Conservation (phyloP, 2,329 filamentous ascomycete genomes). For the Emergomyces orientalis region DNA sequence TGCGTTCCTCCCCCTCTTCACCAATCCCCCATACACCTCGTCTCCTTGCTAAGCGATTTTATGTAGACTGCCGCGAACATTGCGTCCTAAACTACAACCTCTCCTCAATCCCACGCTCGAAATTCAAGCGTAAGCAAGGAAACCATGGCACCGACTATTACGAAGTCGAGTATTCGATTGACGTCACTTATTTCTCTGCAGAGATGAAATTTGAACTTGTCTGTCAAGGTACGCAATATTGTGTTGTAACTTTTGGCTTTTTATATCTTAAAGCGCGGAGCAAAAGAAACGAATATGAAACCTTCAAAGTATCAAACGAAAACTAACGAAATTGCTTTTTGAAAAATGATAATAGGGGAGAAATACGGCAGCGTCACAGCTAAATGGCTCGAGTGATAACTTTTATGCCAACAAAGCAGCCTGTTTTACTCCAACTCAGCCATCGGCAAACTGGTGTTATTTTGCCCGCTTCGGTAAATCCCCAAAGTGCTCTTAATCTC, state of each 20-base stretch:
- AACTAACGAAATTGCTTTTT: neutral
- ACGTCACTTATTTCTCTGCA: constrained; percentile 3
- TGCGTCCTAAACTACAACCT: constrained; percentile 7
- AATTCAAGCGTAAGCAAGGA: constrained; percentile 4
- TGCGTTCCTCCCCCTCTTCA: neutral
- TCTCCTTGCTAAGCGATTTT: neutral
- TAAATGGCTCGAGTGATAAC: constrained; percentile 1
- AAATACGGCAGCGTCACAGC: constrained; percentile 5
- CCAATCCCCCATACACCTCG: neutral
- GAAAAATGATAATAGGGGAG: neutral
- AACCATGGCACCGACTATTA: constrained; percentile 1
- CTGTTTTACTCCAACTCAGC: neutral
- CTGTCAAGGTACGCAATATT: neutral
- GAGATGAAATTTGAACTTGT: constrained; percentile 6
- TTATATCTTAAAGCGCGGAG: neutral
- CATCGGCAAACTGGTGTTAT: too few species aligned
- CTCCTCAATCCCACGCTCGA: constrained; percentile 6
- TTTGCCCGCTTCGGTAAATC: neutral
- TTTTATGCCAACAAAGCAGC: neutral
- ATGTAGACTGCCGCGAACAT: constrained; percentile 7
- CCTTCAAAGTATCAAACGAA: neutral
- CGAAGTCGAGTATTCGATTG: constrained; percentile 5
- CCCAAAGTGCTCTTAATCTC: neutral
- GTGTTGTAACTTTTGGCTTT: neutral
- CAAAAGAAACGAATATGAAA: neutral